These are phyloP conservation scores for Hibiscus tridactylites DNA, from an alignment of 345 rosid genomes.

Conservation along the genomic window DNA sequence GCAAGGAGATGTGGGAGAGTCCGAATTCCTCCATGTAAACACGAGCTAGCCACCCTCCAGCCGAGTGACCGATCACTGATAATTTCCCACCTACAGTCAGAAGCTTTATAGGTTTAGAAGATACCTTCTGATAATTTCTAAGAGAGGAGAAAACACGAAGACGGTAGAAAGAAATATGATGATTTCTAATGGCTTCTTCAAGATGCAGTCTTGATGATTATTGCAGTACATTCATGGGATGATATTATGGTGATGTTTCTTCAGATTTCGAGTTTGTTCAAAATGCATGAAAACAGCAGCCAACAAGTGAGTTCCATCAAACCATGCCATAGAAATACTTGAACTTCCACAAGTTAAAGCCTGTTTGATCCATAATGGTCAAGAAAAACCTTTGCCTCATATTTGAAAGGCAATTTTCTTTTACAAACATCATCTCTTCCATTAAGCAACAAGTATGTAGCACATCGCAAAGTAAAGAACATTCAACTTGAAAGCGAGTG, in stretches of 20 bases:
- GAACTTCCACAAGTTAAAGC: background rate
- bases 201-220: background rate
- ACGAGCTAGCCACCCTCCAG: slow-evolving; percentile 98
- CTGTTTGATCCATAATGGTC: background rate
- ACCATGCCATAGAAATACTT: background rate
- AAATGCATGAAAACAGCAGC: background rate
- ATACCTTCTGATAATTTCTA: background rate
- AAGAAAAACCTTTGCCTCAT: background rate
- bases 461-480: background rate
- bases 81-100: slow-evolving; percentile 43
- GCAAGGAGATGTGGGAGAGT: slow-evolving; percentile 47
- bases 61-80: slow-evolving; percentile 89
- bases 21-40: slow-evolving; percentile 84
- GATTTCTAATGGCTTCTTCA: background rate
- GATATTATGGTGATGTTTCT: background rate
- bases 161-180: background rate
- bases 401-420: background rate
- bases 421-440: background rate
- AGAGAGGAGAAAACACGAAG: background rate
- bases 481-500: background rate
- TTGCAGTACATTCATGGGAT: no score
- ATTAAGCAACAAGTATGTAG: background rate
- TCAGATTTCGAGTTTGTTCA: background rate
- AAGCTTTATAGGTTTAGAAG: slow-evolving; percentile 7
- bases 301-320: no score